Evolutionary conservation across 1,284 basidiomycete species (phyloP).

Genomic region (Takashimella tepidaria): DNA sequence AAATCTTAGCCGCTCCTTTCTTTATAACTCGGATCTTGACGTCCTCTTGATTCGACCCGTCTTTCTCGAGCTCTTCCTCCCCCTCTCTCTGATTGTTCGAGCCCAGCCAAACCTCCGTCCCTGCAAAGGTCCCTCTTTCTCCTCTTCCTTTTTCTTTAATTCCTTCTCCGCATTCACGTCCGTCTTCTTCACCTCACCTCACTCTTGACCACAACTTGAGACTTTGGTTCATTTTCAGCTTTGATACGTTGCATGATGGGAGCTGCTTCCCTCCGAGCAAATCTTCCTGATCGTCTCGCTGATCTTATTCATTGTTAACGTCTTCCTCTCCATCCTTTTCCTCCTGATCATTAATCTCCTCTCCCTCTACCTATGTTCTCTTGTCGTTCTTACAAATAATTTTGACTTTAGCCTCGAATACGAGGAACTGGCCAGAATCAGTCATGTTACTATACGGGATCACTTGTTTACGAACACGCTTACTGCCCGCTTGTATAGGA

Average conservation of each 20-base stretch:
- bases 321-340: constrained; percentile 37
- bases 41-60: too few relatives aligned
- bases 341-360: constrained; percentile 21
- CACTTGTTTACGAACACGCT: constrained; percentile 1
- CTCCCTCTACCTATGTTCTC: neutral
- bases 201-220: too few relatives aligned
- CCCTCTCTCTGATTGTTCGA: too few relatives aligned
- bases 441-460: constrained; percentile 2
- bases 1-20: too few relatives aligned
- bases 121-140: too few relatives aligned
- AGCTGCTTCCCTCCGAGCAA: too few relatives aligned
- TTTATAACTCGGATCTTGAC: too few relatives aligned
- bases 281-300: constrained; percentile 10
- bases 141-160: neutral
- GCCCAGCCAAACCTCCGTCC: too few relatives aligned
- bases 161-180: neutral
- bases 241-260: too few relatives aligned
- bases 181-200: neutral
- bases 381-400: constrained; percentile 51
- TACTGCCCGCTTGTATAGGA: too few relatives aligned
- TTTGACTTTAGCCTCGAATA: neutral
- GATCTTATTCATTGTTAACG: constrained; percentile 22
- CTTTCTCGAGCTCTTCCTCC: too few relatives aligned
- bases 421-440: neutral
- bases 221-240: too few relatives aligned